Percentiles rank a stretch among this genome's conserved stretches.
Evolutionary conservation across 2,329 filamentous ascomycete genomes (phyloP).

Genomic region (Daldinia eschscholtzii): DNA sequence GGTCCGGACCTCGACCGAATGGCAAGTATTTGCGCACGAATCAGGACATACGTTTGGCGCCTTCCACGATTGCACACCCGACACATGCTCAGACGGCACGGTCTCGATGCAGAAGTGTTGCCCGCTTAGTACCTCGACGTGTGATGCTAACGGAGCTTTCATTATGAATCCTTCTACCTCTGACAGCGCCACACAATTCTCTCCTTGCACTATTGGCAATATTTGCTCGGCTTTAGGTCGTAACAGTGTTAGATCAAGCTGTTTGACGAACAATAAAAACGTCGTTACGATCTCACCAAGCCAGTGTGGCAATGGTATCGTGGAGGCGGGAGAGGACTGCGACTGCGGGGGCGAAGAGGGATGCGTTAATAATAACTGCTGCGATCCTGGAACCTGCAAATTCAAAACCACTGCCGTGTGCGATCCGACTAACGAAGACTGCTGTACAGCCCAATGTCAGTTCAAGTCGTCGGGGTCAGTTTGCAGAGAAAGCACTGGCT

Average conservation of each 20-base stretch:
- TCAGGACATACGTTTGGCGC: slow-evolving; percentile 95
- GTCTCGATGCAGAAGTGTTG: slow-evolving; percentile 75
- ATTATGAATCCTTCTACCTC: slow-evolving; percentile 97
- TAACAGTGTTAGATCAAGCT: slow-evolving; percentile 80
- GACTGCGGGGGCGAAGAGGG: slow-evolving; percentile 85
- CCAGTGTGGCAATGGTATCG: slow-evolving; percentile 96
- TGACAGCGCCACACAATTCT: slow-evolving; percentile 80
- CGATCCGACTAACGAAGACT: slow-evolving; percentile 84
- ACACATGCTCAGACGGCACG: slow-evolving; percentile 74
- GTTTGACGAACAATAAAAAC: slow-evolving; percentile 86
- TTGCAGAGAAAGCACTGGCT: slow-evolving; percentile 82
- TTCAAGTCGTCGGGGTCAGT: slow-evolving; percentile 76
- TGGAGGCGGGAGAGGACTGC: slow-evolving; percentile 93
- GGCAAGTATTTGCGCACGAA: slow-evolving; percentile 97
- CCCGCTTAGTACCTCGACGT: slow-evolving; percentile 75
- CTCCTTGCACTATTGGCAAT: slow-evolving; percentile 90
- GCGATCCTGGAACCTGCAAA: slow-evolving; percentile 86
- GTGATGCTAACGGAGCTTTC: slow-evolving; percentile 81
- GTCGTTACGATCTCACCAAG: slow-evolving; percentile 84
- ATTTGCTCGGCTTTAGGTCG: slow-evolving; percentile 88
- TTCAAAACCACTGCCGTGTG: slow-evolving; percentile 83
- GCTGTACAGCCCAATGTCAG: slow-evolving; percentile 76
- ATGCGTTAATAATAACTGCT: slow-evolving; percentile 84
- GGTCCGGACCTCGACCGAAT: slow-evolving; percentile 83
- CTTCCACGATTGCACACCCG: slow-evolving; percentile 86